Conservation (phyloP, 176 grass and related monocot genomes). For the sorghum (Sorghum bicolor) region Sorghum_bicolor_NCBIv3 NC_012878.2:55439501-55440000, state of each 20-base stretch:
- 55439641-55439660: background rate
- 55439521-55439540: too few relatives aligned
- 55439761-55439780: background rate
- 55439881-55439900: constrained; percentile 6
- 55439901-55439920: background rate
- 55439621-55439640: background rate
- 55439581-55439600: background rate
- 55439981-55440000: background rate
- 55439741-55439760: background rate
- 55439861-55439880: constrained; percentile 87
- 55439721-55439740: background rate
- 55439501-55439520: too few relatives aligned
- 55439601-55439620: background rate
- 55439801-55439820: constrained; percentile 73
- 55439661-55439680: background rate
- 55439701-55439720: background rate
- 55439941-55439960: background rate
- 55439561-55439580: background rate
- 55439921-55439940: background rate
- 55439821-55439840: constrained; percentile 68
- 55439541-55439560: too few relatives aligned
- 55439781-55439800: constrained; percentile 60
- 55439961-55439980: background rate
- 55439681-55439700: constrained; percentile 3
- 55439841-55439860: constrained; percentile 90